phyloP scores from a whole-genome alignment of 2,329 filamentous ascomycete species.

The Blastomyces percursus region DNA sequence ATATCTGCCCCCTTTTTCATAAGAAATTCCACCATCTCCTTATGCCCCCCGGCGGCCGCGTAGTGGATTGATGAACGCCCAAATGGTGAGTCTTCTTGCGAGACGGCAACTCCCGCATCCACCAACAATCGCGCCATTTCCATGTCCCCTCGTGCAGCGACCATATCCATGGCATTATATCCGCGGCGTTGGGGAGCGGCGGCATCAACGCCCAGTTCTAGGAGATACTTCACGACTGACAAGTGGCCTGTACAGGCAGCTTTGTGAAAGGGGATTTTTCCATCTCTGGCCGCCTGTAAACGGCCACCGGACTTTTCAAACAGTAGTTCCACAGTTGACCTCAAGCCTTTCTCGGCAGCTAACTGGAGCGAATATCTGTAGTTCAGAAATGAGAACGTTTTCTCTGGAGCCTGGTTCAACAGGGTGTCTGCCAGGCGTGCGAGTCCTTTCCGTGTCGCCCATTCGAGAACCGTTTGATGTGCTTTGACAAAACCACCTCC shows the following conservation, averaged over 20 bases:
- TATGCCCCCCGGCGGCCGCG: not conserved
- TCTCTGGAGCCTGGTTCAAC: not conserved
- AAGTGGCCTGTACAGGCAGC: not conserved
- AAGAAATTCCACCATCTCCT: constrained; percentile 4
- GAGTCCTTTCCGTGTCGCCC: not conserved
- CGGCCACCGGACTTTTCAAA: not conserved
- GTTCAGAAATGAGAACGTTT: not conserved
- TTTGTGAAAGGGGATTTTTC: not conserved
- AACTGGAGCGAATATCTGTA: not conserved
- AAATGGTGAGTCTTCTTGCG: not conserved
- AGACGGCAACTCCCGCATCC: not conserved
- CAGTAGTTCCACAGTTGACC: not conserved
- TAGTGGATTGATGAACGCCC: constrained; percentile 1
- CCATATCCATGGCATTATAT: not conserved
- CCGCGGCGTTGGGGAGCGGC: not conserved
- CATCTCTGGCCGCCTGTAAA: not conserved
- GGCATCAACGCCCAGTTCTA: not conserved
- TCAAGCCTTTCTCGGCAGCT: not conserved
- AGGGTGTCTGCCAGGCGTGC: not conserved
- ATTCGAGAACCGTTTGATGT: not conserved
- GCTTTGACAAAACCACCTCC: not conserved
- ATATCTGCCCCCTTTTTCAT: not conserved
- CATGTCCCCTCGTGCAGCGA: not conserved
- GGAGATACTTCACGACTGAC: not conserved
- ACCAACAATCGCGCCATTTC: not conserved